Base-by-base conservation (phyloP, 768 basidiomycete genomes). In the Tylopilus subfusipes region DNA sequence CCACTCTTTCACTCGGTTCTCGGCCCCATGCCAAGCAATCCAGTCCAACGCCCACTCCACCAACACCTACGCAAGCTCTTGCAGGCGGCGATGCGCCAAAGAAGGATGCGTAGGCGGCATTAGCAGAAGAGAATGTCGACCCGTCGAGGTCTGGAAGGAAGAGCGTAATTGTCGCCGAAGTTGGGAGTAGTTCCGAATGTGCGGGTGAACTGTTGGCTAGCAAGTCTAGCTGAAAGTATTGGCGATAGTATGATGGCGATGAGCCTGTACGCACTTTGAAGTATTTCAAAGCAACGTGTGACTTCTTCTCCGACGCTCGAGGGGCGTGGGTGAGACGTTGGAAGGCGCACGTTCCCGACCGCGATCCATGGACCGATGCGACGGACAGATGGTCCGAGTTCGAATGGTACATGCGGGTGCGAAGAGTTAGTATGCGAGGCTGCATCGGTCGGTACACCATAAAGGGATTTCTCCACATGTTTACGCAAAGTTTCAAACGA, bases 51-150 rank as follows among this genome's bases (percentile, higher is more conserved):
- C 82, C 79, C 33, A 76, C 68, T 4, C 77, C 78, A 53, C 84
- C 81, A 1, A 91, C 84, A 11, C 87, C 86, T 5, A 98, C 89
- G 68, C 95, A 98, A n/a, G 94, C 95, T 8, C 97, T 85, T 1
- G 93, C 84, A 8, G 97, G 97, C 0, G 97, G 97, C 42, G 92
- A 94, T 18, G 81, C 79, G 2, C 94, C 94, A 69, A 98, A 98
- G 69, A 83, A 93, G 18, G 81, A 78, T 3, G 80, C 73, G 68
- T 98, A 98, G 9, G 86, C 77, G 1, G 76, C 73, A 74, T 99
- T 99, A 38, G 93, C 82, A 3, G 73, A 69, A 1, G 81, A 73
- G 67, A 99, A 99, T 29, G 86, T 73, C 6, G 67, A 16, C 3
- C 44, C 50, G 22, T 85, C 80, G 77, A 98, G 95, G 3, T 85